Evolutionary conservation across 1,139 yeast genomes (phyloP), one percentile per base, ranked within the genome.

Genomic region (Geotrichum aggregatum): DNA sequence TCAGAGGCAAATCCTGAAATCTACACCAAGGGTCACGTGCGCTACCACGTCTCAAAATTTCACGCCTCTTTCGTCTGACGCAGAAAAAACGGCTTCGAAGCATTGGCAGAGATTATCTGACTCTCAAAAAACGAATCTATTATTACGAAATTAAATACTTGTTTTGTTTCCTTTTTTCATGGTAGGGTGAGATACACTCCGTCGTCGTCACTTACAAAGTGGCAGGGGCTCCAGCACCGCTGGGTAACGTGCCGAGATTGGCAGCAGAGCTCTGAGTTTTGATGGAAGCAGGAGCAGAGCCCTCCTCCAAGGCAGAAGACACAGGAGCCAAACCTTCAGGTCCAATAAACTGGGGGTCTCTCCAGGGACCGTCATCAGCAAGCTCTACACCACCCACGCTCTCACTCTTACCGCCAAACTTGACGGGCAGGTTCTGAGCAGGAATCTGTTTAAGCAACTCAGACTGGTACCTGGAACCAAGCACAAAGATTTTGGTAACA

Each of bases 301-400:
- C 16, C 21, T 31, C 48, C n/a, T 44, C 45, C 16, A 39, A 26
- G 11, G 51, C 55, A 39, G 56, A 54, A 3, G 60, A 46, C 21
- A 48, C 41, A 14, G 71, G 71, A 6, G 70, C 71, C 52, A 59
- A 40, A 24, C 71, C 72, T 56, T 70, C 73, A 44, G 73, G 73
- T 4, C 73, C 73, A 49, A 89, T 83, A 71, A 67, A 91, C 71
- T 84, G 64, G 22, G 84, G 75, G 59, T 91, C 94, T 77, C 97
- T 87, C 98, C 98, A 92, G 58, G 98, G 98, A 59, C 98, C 98
- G 60, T 84, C 76, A 68, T 92, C 98, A 49, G 94, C 83, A 65
- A 92, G 76, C 71, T 84, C 87, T 59, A 92, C 79, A 33, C 96
- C 74, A 62, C 94, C 91, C 45, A 79, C 84, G 43, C 82, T 83